These are phyloP conservation scores for Senna tora DNA, from an alignment of 306 rosid species.

Conservation along the genomic window DNA sequence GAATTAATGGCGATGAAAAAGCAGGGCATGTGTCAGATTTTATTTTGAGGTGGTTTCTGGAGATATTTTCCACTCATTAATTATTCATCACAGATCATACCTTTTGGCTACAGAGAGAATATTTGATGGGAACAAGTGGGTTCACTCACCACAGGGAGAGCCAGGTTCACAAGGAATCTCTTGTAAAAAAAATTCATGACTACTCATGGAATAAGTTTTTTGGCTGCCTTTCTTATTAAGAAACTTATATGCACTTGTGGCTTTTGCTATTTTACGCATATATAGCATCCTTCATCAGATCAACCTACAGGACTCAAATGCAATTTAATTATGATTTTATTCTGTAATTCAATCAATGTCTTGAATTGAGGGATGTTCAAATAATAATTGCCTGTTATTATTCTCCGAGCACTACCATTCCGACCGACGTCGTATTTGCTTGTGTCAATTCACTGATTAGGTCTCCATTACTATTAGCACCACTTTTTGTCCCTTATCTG, in stretches of 20 bases:
- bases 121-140: slow-evolving; percentile 51
- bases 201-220: slow-evolving; percentile 54
- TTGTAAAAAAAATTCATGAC: slow-evolving; percentile 43
- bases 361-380: neutral
- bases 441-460: slow-evolving; percentile 39
- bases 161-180: slow-evolving; percentile 55
- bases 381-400: no score
- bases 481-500: slow-evolving; percentile 35
- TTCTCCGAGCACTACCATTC: slow-evolving; percentile 14
- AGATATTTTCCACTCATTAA: slow-evolving; percentile 21
- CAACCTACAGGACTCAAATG: no score
- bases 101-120: slow-evolving; percentile 37
- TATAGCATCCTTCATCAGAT: neutral
- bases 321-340: no score
- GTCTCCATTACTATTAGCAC: slow-evolving; percentile 25
- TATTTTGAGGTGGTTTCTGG: slow-evolving; percentile 41
- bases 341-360: neutral
- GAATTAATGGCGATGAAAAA: slow-evolving; percentile 21
- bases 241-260: slow-evolving; percentile 37
- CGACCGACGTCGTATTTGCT: slow-evolving; percentile 38
- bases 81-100: slow-evolving; percentile 33
- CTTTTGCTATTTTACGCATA: slow-evolving; percentile 18
- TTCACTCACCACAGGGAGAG: slow-evolving; percentile 8
- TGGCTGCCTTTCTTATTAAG: slow-evolving; percentile 45
- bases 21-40: slow-evolving; percentile 25